Conservation (phyloP, 2,329 filamentous ascomycete species). For the Seiridium cupressi region DNA sequence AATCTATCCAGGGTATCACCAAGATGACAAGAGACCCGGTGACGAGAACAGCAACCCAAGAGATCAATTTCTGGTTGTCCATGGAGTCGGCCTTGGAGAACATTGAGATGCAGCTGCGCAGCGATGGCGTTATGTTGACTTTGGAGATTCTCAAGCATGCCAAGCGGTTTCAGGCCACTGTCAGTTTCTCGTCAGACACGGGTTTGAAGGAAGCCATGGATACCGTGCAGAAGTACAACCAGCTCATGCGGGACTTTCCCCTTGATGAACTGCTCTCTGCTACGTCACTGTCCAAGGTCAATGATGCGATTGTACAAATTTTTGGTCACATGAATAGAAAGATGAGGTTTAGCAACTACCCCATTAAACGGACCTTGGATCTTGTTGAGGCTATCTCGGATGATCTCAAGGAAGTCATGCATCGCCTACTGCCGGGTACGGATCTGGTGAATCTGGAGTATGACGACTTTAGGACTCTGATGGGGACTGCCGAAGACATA, state of each 20-base stretch:
- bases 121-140: constrained; percentile 86
- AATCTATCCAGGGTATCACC: constrained; percentile 94
- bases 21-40: constrained; percentile 85
- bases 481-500: constrained; percentile 79
- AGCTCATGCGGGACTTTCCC: constrained; percentile 97
- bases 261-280: constrained; percentile 92
- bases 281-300: constrained; percentile 81
- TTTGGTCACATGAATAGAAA: constrained; percentile 98
- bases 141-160: constrained; percentile 94
- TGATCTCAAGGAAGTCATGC: constrained; percentile 84
- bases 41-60: constrained; percentile 80
- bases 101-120: constrained; percentile 84
- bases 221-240: constrained; percentile 96
- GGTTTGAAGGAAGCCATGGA: constrained; percentile 95
- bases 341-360: constrained; percentile 92
- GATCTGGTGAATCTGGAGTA: constrained; percentile 92
- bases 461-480: constrained; percentile 81
- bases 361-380: constrained; percentile 83
- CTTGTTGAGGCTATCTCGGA: constrained; percentile 97
- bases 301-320: constrained; percentile 85
- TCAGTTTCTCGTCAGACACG: constrained; percentile 95
- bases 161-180: constrained; percentile 95
- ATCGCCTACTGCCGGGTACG: constrained; percentile 80
- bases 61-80: constrained; percentile 98
- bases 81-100: constrained; percentile 93